Conservation (phyloP, 1,284 basidiomycete species). For the Chalciporus sp. region DNA sequence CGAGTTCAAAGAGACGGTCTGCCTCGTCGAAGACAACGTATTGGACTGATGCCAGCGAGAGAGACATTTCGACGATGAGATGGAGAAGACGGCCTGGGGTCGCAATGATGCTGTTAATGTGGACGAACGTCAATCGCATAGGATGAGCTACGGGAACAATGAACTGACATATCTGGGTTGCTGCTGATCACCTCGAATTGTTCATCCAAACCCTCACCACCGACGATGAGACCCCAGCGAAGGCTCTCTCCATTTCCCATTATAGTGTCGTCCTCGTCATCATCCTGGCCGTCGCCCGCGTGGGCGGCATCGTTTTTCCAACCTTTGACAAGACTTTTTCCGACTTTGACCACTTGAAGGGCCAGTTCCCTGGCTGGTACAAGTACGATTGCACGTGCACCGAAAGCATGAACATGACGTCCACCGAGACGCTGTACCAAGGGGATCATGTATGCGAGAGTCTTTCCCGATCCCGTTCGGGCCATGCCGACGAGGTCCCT, state of each 20-base stretch:
- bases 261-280: slow-evolving; percentile 50
- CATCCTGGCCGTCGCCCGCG: slow-evolving; percentile 60
- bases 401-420: slow-evolving; percentile 78
- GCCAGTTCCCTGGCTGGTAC: slow-evolving; percentile 95
- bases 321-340: slow-evolving; percentile 88
- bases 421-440: slow-evolving; percentile 87
- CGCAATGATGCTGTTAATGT: slow-evolving; percentile 78
- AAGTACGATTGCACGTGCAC: slow-evolving; percentile 86
- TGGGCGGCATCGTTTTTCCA: slow-evolving; percentile 64
- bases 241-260: slow-evolving; percentile 62
- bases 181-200: slow-evolving; percentile 95
- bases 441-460: slow-evolving; percentile 94
- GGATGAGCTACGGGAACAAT: slow-evolving; percentile 7
- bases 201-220: slow-evolving; percentile 94
- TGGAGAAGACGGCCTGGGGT: slow-evolving; percentile 97
- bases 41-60: slow-evolving; percentile 87
- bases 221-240: slow-evolving; percentile 94
- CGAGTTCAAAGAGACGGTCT: slow-evolving; percentile 97
- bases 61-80: slow-evolving; percentile 94
- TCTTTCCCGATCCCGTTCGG: slow-evolving; percentile 97
- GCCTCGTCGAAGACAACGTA: slow-evolving; percentile 98
- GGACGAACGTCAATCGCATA: slow-evolving; percentile 13
- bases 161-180: slow-evolving; percentile 90
- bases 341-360: slow-evolving; percentile 91
- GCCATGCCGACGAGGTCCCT: slow-evolving; percentile 98